A percentile compares a stretch with the other conserved stretches of the same genome.
phyloP scores from a whole-genome alignment of 805 yeast species.

The Pachysolen tannophilus region DNA sequence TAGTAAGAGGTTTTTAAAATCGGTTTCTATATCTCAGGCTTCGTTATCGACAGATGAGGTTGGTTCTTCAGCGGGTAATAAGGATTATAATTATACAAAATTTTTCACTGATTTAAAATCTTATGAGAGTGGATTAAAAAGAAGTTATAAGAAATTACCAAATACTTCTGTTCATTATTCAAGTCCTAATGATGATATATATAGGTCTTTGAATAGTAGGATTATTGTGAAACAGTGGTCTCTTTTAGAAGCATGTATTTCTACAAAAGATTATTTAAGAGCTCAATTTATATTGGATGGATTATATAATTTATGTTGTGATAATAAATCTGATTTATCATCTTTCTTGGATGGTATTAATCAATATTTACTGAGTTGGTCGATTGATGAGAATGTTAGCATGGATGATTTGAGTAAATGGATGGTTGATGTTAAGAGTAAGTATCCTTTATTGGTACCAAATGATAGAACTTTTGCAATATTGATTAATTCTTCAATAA shows the following conservation, averaged over 20 bases:
- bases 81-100: no score
- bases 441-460: slow-evolving; percentile 26
- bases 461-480: slow-evolving; percentile 58
- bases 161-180: no score
- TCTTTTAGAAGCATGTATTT: slow-evolving; percentile 68
- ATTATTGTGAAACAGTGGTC: no score
- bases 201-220: no score
- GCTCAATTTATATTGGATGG: slow-evolving; percentile 64
- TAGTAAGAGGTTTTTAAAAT: no score
- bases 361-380: slow-evolving; percentile 18
- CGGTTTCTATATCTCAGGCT: no score
- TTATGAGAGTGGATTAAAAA: no score
- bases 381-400: slow-evolving; percentile 30
- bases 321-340: slow-evolving; percentile 5
- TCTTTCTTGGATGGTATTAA: slow-evolving; percentile 7
- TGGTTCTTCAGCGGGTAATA: no score
- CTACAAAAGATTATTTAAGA: slow-evolving; percentile 55
- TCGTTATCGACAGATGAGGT: no score
- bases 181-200: no score
- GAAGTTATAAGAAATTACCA: no score
- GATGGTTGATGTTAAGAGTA: slow-evolving; percentile 23
- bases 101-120: no score
- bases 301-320: slow-evolving; percentile 32
- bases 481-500: slow-evolving; percentile 33
- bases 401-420: slow-evolving; percentile 36